A percentile compares a stretch with the other conserved stretches of the same genome.
Evolutionary conservation across 208 protist species (phyloP).

Genomic region (Leishmania braziliensis): DNA sequence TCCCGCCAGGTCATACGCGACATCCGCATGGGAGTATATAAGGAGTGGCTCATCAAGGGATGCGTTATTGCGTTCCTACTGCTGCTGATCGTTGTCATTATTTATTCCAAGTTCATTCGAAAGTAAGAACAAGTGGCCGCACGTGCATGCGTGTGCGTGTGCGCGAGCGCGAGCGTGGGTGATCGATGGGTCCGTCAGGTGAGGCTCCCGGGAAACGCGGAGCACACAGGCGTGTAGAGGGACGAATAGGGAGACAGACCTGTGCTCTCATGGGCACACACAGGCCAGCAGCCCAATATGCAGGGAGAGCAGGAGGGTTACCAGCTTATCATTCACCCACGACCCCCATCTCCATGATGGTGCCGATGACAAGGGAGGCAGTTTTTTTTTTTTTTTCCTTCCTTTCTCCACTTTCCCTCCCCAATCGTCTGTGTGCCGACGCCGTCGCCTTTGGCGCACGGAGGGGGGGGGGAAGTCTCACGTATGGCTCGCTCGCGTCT

Average conservation of each 20-base stretch:
- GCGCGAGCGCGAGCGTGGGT: neutral
- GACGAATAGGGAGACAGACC: neutral
- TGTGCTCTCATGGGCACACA: neutral
- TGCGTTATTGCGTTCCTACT: constrained; percentile 52
- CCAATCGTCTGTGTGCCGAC: neutral
- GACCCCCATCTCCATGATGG: neutral
- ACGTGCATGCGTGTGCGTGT: neutral
- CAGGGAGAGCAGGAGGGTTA: neutral
- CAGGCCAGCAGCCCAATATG: neutral
- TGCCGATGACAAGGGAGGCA: neutral
- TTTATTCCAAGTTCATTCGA: constrained; percentile 70
- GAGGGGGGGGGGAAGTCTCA: neutral
- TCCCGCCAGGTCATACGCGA: constrained; percentile 60
- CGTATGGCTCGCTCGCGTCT: neutral
- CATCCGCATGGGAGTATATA: constrained; percentile 75
- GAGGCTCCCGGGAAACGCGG: neutral
- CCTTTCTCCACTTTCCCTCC: neutral
- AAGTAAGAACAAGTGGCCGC: constrained; percentile 14
- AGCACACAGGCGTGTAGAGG: neutral
- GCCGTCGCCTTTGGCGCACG: too few species aligned
- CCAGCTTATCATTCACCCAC: neutral
- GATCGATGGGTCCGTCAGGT: neutral
- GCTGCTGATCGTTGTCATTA: constrained; percentile 55
- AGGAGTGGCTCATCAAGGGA: constrained; percentile 77
- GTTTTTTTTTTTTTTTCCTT: neutral